These are phyloP conservation scores for Yamadazyma taylorii DNA, from an alignment of 1,139 yeast species.

Conservation along the genomic window DNA sequence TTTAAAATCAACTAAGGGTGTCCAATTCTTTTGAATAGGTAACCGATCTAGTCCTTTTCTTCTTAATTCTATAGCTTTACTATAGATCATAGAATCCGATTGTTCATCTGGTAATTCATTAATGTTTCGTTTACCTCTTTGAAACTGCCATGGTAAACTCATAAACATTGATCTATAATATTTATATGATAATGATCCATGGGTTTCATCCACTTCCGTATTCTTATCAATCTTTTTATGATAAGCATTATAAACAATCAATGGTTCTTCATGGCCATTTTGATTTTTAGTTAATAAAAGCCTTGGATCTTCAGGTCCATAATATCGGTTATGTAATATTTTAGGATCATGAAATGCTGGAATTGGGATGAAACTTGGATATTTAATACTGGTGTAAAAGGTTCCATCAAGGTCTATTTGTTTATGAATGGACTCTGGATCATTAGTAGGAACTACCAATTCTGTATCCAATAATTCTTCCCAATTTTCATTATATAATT, in stretches of 20 bases:
- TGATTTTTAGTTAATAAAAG: slow-evolving; percentile 31
- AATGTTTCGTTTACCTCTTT: slow-evolving; percentile 31
- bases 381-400: slow-evolving; percentile 22
- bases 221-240: slow-evolving; percentile 25
- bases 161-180: slow-evolving; percentile 32
- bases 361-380: slow-evolving; percentile 33
- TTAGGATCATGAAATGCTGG: slow-evolving; percentile 33
- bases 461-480: slow-evolving; percentile 23
- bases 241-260: slow-evolving; percentile 33
- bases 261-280: slow-evolving; percentile 37
- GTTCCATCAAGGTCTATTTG: slow-evolving; percentile 14
- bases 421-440: slow-evolving; percentile 14
- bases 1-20: slow-evolving; percentile 25
- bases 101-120: slow-evolving; percentile 22
- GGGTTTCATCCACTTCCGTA: slow-evolving; percentile 17
- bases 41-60: slow-evolving; percentile 16
- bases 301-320: slow-evolving; percentile 49
- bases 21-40: slow-evolving; percentile 31
- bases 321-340: slow-evolving; percentile 23
- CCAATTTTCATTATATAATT: slow-evolving; percentile 30
- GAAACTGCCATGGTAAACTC: slow-evolving; percentile 37
- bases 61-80: slow-evolving; percentile 28
- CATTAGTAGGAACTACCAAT: slow-evolving; percentile 25
- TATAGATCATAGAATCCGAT: slow-evolving; percentile 21
- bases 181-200: slow-evolving; percentile 17